Evolutionary conservation across 371 early-diverging fungal genomes (phyloP).

Genomic region (Neoconidiobolus thromboides): DNA sequence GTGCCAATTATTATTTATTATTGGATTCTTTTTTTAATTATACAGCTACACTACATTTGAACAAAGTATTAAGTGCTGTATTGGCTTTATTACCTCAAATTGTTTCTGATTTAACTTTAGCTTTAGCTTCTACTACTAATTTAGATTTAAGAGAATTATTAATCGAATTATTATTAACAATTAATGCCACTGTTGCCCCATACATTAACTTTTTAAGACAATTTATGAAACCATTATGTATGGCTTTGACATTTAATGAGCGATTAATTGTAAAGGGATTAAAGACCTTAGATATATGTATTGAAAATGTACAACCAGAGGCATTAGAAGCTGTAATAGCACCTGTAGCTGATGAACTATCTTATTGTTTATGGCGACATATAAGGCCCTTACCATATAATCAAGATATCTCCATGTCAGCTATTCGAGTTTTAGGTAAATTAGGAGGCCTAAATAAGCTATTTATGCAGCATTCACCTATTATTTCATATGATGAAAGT

Average conservation of each 20-base stretch:
- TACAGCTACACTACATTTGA: conserved; percentile 40
- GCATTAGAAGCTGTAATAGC: conserved; percentile 91
- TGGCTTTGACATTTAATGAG: conserved; percentile 78
- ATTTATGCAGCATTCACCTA: conserved; percentile 39
- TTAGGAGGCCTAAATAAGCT: conserved; percentile 82
- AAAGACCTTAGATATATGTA: conserved; percentile 91
- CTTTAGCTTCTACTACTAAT: conserved; percentile 61
- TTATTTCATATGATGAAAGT: conserved; percentile 8
- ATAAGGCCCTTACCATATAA: conserved; percentile 71
- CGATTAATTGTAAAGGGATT: conserved; percentile 90
- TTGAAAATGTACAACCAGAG: conserved; percentile 93
- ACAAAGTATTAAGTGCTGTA: conserved; percentile 66
- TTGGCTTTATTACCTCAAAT: conserved; percentile 77
- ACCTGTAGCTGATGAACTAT: conserved; percentile 82
- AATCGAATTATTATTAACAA: conserved; percentile 81
- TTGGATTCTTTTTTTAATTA: conserved; percentile 84
- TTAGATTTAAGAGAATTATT: conserved; percentile 71
- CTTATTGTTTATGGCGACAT: conserved; percentile 82
- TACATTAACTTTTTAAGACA: conserved; percentile 77
- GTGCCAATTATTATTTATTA: conserved; percentile 80
- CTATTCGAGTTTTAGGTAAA: conserved; percentile 90
- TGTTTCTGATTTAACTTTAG: conserved; percentile 68
- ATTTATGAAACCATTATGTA: conserved; percentile 88
- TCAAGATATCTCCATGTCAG: conserved; percentile 59
- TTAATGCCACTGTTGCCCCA: conserved; percentile 85